Percentiles rank a stretch among this genome's conserved stretches.
These are phyloP conservation scores for Colletotrichum theobromicola DNA, from an alignment of 2,329 filamentous ascomycete genomes.

Conservation along the genomic window DNA sequence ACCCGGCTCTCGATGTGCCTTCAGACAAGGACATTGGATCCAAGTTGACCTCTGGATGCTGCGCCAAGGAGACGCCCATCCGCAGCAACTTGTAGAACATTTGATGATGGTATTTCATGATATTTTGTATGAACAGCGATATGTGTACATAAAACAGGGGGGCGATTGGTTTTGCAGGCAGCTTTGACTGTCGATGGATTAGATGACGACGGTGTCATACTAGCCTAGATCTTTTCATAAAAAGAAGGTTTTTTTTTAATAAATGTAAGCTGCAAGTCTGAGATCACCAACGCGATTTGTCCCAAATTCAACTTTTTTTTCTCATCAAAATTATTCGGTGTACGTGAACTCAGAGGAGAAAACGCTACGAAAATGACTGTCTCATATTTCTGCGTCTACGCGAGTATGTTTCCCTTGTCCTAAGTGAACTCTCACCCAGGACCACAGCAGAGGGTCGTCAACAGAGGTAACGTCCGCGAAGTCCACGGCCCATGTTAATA, in stretches of 20 bases:
- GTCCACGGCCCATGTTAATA: too few species aligned
- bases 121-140: background rate
- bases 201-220: background rate
- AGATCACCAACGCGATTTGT: background rate
- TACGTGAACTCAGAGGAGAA: background rate
- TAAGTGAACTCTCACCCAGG: too few species aligned
- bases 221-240: background rate
- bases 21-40: slow-evolving; percentile 34
- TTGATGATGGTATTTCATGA: background rate
- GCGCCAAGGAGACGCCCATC: background rate
- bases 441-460: too few species aligned
- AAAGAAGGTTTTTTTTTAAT: background rate
- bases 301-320: background rate
- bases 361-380: too few species aligned
- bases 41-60: slow-evolving; percentile 14
- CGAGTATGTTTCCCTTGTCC: too few species aligned
- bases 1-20: slow-evolving; percentile 52
- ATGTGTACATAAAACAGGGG: background rate
- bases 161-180: background rate
- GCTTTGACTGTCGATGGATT: background rate
- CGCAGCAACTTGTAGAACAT: slow-evolving; percentile 3
- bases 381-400: too few species aligned
- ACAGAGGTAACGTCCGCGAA: too few species aligned
- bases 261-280: background rate
- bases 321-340: accelerated